These are phyloP conservation scores for Bonia amplexicaulis DNA, from an alignment of 176 grass and related monocot species.

Conservation along the genomic window DNA sequence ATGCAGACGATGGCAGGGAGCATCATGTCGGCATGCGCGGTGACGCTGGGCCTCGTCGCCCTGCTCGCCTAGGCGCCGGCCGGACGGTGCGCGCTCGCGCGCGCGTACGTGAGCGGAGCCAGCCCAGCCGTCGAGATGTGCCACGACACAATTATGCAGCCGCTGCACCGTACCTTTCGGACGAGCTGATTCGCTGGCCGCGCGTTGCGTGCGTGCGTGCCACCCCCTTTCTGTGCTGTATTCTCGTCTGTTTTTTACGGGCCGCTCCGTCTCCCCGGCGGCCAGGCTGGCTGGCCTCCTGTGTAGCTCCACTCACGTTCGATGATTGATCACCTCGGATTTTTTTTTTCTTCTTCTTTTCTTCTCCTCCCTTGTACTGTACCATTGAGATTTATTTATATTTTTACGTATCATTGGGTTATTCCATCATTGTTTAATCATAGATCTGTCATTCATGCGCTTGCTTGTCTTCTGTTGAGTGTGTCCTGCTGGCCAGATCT, in stretches of 20 bases:
- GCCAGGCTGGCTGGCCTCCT: background rate
- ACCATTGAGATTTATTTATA: conserved; percentile 49
- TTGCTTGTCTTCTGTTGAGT: background rate
- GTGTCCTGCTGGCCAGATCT: background rate
- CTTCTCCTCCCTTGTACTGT: background rate
- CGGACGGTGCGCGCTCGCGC: background rate
- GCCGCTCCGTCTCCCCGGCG: background rate
- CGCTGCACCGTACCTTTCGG: background rate
- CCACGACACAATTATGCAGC: background rate
- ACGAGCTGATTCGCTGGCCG: background rate
- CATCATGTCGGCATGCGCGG: conserved; percentile 28
- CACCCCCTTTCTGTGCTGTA: conserved; percentile 15
- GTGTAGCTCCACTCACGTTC: conserved; percentile 11
- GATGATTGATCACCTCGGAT: conserved; percentile 29
- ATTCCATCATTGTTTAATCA: conserved; percentile 15
- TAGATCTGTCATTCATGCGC: conserved; percentile 9
- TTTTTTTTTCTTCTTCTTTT: conserved; percentile 23
- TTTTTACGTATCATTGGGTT: conserved; percentile 26
- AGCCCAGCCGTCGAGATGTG: background rate
- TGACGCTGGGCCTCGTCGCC: conserved; percentile 39
- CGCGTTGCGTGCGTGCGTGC: background rate
- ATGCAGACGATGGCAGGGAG: conserved; percentile 10
- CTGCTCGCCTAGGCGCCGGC: conserved; percentile 30
- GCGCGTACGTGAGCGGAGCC: background rate
- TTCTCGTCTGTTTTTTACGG: conserved; percentile 5